A percentile compares a stretch with the other conserved stretches of the same genome.
Evolutionary conservation across 768 basidiomycete genomes (phyloP).

Genomic region (Boletales sp.): DNA sequence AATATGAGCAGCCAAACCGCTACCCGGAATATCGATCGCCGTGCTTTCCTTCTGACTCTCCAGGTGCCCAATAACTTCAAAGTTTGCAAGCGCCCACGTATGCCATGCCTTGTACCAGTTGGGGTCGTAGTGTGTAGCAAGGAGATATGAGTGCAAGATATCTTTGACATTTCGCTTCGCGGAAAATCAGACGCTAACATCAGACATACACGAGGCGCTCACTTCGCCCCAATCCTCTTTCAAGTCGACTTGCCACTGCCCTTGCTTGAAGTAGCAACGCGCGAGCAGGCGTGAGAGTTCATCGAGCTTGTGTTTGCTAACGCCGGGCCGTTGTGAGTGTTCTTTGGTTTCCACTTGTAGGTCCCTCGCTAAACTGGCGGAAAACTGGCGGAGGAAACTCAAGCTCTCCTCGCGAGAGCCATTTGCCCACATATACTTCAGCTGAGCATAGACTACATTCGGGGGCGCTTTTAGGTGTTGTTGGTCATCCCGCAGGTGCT

Average conservation of each 20-base stretch:
- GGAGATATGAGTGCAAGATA: slow-evolving; percentile 78
- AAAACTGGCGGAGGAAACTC: slow-evolving; percentile 79
- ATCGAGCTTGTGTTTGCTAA: slow-evolving; percentile 56
- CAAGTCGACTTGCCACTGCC: slow-evolving; percentile 87
- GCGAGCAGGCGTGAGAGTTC: slow-evolving; percentile 87
- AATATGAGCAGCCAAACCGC: slow-evolving; percentile 73
- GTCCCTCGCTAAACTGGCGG: slow-evolving; percentile 70
- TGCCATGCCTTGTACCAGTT: slow-evolving; percentile 99
- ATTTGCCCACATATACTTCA: slow-evolving; percentile 94
- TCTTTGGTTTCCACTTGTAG: slow-evolving; percentile 59
- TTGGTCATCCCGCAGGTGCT: slow-evolving; percentile 49
- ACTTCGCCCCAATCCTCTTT: slow-evolving; percentile 79
- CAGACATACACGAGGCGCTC: slow-evolving; percentile 27
- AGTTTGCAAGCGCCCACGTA: slow-evolving; percentile 95
- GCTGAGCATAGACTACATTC: slow-evolving; percentile 91
- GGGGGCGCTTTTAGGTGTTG: slow-evolving; percentile 77
- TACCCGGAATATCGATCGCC: slow-evolving; percentile 54
- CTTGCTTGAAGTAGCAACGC: slow-evolving; percentile 94
- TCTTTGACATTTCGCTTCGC: slow-evolving; percentile 71
- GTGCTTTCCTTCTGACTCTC: slow-evolving; percentile 62
- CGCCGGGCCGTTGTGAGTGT: slow-evolving; percentile 45
- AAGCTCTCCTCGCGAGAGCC: slow-evolving; percentile 77
- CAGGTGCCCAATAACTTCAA: slow-evolving; percentile 83
- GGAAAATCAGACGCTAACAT: slow-evolving; percentile 8
- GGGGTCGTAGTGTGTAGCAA: slow-evolving; percentile 88